Conservation (phyloP, 139 green algal species). For the Picochlorum sp. region DNA sequence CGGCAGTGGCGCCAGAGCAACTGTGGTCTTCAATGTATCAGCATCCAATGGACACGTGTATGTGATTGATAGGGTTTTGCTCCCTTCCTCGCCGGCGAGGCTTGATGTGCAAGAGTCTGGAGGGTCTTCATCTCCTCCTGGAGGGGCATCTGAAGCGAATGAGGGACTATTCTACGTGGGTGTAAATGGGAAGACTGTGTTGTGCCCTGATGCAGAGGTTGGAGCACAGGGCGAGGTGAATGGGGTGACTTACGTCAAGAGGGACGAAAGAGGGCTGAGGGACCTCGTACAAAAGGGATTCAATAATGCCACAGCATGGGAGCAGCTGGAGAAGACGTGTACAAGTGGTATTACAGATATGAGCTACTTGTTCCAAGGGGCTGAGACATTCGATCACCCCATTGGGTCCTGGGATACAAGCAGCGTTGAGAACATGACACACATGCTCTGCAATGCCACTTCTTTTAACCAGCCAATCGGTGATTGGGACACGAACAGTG, state of each 20-base stretch:
- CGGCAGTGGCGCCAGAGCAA: too few species aligned
- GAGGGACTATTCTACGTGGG: neutral
- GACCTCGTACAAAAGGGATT: neutral
- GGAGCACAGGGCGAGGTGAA: neutral
- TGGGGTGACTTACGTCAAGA: neutral
- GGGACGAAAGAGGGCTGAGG: neutral
- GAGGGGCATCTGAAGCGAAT: too few species aligned
- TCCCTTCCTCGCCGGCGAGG: too few species aligned
- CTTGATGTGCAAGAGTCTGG: too few species aligned
- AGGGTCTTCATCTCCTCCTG: too few species aligned
- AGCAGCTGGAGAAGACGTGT: neutral
- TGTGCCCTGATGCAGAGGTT: slow-evolving; percentile 1
- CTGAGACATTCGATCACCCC: too few species aligned
- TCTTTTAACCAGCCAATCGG: neutral
- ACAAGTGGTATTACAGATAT: slow-evolving; percentile 1
- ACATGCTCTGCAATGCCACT: neutral
- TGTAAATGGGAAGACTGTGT: neutral
- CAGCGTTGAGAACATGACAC: neutral
- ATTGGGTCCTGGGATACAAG: neutral
- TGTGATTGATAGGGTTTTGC: too few species aligned
- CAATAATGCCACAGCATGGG: neutral
- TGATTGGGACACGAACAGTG: neutral
- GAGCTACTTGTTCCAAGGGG: neutral
- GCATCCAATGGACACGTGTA: too few species aligned
- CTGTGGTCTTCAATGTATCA: too few species aligned